Evolutionary conservation across 176 grass and related monocot species (phyloP), one percentile per base, ranked within the genome.

Genomic region (Carex cristatella): DNA sequence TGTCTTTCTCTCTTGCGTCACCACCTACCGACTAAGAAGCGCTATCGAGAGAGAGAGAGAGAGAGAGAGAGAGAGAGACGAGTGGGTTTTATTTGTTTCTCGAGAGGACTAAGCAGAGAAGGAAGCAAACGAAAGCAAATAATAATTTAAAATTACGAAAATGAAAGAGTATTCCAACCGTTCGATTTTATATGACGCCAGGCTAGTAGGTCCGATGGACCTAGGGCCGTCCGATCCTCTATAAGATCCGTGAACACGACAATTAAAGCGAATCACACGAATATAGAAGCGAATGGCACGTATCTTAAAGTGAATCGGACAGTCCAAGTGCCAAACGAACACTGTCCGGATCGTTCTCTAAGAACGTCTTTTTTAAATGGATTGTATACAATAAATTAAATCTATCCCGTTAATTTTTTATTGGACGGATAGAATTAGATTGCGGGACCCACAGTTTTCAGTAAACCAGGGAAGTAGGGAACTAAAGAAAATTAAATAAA

Each of bases 51-150:
- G 33, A 35, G 33, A 3, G 33, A 35, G 33, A 2, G 33, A 3
- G 33, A 35, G 33, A 2, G 33, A 35, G 38, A 71, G 8, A 46
- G 18, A 46, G 30, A 30, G 31, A 78, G 51, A 12, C 6, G 11
- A 78, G 74, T 78, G 51, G 74, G 74, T 57, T 78, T 78, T 44
- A 71, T 78, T 44, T 19, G 63, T 32, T 46, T 19, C 6, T 77
- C 46, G 49, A 55, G 27, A 55, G 53, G 35, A 46, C 44, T 14
- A 54, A 77, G 16, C 49, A 77, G 27, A 49, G 33, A 10, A 33
- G 12, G 73, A 78, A 78, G 74, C 51, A 58, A 78, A 27, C 40
- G 5, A 54, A 78, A 78, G 3, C 10, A 77, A 5, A 77, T 5
- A 77, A 38, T 69, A 38, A 38, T 38, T 68, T 46, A 46, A 46